Evolutionary conservation across 768 basidiomycete species (phyloP).

Genomic region (Paxillus involutus): DNA sequence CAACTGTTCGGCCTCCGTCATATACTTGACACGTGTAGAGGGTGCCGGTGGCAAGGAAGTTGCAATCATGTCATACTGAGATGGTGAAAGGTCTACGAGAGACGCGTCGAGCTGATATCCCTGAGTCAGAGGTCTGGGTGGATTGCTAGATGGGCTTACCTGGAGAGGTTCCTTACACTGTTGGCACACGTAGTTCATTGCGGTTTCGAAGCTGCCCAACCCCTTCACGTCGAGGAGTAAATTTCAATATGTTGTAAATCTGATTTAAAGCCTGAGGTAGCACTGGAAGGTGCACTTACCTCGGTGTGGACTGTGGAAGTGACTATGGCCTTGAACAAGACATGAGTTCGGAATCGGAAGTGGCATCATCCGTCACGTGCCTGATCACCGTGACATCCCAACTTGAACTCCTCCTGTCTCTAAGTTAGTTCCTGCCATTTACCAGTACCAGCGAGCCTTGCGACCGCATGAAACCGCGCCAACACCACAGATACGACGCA

Average conservation of each 20-base stretch:
- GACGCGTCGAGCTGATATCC: conserved; percentile 77
- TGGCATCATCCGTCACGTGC: no score
- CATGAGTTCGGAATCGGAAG: no score
- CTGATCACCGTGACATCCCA: no score
- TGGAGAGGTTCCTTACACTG: conserved; percentile 92
- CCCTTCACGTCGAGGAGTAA: no score
- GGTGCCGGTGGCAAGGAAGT: conserved; percentile 62
- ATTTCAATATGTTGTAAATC: no score
- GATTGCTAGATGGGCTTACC: conserved; percentile 37
- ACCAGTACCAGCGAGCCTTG: no score
- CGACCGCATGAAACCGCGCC: not conserved
- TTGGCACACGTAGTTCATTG: conserved; percentile 66
- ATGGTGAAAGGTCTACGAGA: conserved; percentile 81
- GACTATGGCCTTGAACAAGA: no score
- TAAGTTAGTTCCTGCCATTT: no score
- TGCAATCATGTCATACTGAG: conserved; percentile 84
- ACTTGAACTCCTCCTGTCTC: no score
- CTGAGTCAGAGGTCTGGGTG: conserved; percentile 5
- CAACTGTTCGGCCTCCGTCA: conserved; percentile 45
- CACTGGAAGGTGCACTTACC: no score
- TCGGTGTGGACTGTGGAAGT: no score
- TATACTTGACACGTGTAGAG: conserved; percentile 35
- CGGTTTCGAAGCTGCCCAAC: not conserved
- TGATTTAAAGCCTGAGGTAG: no score
- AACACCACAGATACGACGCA: not conserved